These are phyloP conservation scores for Debaryomycetaceae sp. DNA, from an alignment of 1,139 yeast species.

Conservation along the genomic window DNA sequence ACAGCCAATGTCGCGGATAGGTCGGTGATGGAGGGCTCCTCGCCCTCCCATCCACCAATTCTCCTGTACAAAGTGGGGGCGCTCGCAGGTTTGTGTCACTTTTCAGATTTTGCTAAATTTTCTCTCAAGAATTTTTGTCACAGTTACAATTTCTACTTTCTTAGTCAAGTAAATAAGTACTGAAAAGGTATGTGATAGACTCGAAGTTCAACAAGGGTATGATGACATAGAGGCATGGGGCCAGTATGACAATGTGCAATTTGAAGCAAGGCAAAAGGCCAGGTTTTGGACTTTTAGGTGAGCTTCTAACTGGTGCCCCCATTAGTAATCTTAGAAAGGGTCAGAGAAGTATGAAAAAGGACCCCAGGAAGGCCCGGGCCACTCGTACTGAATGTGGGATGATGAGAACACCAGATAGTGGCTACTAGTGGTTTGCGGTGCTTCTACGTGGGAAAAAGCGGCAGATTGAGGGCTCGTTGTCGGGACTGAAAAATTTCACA, in stretches of 20 bases:
- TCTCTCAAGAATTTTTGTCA: background rate
- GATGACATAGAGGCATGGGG: background rate
- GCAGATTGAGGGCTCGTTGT: background rate
- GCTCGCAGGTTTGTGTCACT: background rate
- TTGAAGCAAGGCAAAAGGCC: background rate
- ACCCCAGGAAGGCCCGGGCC: background rate
- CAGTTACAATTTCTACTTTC: background rate
- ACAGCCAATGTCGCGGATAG: background rate
- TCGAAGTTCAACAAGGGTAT: background rate
- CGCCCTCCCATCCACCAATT: background rate
- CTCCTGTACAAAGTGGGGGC: background rate
- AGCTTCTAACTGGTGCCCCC: background rate
- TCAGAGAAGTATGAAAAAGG: background rate
- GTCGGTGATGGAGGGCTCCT: background rate
- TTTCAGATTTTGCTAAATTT: background rate
- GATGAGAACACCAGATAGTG: no score
- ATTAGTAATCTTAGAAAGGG: background rate
- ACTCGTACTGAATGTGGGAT: no score
- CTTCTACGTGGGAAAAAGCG: background rate
- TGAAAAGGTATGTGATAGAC: background rate
- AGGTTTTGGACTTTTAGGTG: background rate
- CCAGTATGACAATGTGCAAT: background rate
- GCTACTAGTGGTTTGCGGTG: no score
- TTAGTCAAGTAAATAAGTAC: background rate
- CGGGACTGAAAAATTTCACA: background rate